phyloP scores from a whole-genome alignment of 306 rosid species.

The Prinsepia uniflora region DNA sequence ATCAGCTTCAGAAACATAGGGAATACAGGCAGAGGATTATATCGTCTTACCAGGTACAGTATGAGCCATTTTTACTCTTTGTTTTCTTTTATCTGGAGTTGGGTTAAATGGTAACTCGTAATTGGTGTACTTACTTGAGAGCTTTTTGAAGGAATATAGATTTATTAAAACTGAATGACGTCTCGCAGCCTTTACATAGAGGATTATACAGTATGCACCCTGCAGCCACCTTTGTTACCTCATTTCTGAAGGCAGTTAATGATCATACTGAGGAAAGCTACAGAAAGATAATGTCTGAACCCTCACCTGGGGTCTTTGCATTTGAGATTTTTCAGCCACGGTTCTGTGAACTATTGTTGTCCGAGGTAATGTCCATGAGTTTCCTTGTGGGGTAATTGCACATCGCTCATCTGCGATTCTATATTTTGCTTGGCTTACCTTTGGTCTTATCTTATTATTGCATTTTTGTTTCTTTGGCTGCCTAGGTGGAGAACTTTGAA shows the following conservation, averaged over 20 bases:
- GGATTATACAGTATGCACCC: conserved; percentile 66
- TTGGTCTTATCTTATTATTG: conserved; percentile 24
- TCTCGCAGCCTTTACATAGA: conserved; percentile 68
- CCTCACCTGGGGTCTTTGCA: conserved; percentile 59
- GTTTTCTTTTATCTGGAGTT: background rate
- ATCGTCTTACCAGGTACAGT: conserved; percentile 49
- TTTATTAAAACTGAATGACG: conserved; percentile 14
- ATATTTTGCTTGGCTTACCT: conserved; percentile 10
- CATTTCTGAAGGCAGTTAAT: conserved; percentile 71
- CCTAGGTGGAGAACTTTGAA: conserved; percentile 86
- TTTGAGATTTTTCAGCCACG: conserved; percentile 78
- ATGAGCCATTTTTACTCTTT: conserved; percentile 18
- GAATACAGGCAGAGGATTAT: conserved; percentile 70
- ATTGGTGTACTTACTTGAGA: background rate
- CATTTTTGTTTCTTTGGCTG: conserved; percentile 37
- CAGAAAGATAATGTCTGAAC: conserved; percentile 58
- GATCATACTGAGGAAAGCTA: conserved; percentile 69
- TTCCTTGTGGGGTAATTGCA: conserved; percentile 21
- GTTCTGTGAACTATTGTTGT: conserved; percentile 62
- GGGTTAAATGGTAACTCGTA: background rate
- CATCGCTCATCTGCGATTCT: conserved; percentile 22
- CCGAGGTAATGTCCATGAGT: conserved; percentile 60
- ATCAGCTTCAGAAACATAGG: conserved; percentile 72
- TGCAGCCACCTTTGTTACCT: conserved; percentile 55
- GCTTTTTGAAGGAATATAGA: conserved; percentile 7